Evolutionary conservation across 768 basidiomycete species (phyloP), one percentile per base, ranked within the genome.

Genomic region (Hysterangium stoloniferum): DNA sequence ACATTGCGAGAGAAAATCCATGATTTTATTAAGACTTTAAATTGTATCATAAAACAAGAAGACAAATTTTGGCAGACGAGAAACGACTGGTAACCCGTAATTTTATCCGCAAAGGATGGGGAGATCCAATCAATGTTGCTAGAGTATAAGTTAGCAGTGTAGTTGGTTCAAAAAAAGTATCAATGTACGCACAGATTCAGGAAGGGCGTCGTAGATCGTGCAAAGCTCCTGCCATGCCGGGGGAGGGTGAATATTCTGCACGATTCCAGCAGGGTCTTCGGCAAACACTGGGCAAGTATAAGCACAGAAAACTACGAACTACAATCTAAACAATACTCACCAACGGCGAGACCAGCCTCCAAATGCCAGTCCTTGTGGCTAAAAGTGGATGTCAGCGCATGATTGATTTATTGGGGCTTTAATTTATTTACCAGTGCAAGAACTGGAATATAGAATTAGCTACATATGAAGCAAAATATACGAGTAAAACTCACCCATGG

Each of bases 301-400:
- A 34, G 33, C 9, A 9, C 17, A 34, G 11, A 9, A 34, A 34
- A 34, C 9, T 17, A 34, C 11, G 11, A 9, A 34, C 9, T 9
- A 34, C 17, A 17, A 34, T 9, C 33, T 34, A 17, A 9, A 17
- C 33, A 34, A 34, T 34, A 34, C 33, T 34, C 33, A 34, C 33
- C 33, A 19, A 31, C 44, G n/a, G 44, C 44, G 15, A 45, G 25
- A 45, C 44, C 44, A 25, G 44, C 44, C 19, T 45, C 44, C 44
- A 45, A 45, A 29, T 45, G 44, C 44, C 44, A 45, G 31, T 45
- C 44, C 19, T 27, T 22, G 25, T 45, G 44, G 24, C 44, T 27
- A 31, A 27, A 31, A 25, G 31, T 24, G 24, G 31, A 45, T 31
- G 44, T 19, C 44, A 24, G 24, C 24, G 19, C 24, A 45, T 27